Evolutionary conservation across 2,329 filamentous ascomycete species (phyloP), one percentile per base, ranked within the genome.

Genomic region (Fusarium nematophilum): DNA sequence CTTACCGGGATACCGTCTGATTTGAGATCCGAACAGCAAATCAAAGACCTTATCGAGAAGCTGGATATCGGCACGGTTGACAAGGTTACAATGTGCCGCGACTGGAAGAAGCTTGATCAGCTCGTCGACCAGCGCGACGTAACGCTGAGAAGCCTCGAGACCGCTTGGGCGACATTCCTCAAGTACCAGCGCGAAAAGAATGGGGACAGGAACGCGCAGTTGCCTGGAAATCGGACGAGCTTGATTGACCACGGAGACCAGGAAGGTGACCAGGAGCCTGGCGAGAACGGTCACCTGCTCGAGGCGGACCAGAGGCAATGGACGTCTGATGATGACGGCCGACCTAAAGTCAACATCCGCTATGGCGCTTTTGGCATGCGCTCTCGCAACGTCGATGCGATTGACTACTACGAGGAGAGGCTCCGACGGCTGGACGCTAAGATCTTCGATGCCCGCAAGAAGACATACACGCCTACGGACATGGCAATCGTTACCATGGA

Each of bases 401-500:
- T 99, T 66, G 91, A 98, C 73, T 95, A 97, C 73, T 97, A 93
- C 70, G 90, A 96, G 68, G 92, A 97, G 73, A 90, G 90, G 71
- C 83, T 99, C 29, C 88, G 90, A 21, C 83, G 84, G 13, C 75
- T 96, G 3, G 94, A 99, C 64, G 90, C 91, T 42, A 83, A 88
- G 63, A 92, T 99, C 44, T 75, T 77, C 7, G 76, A 77, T 7
- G 86, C 92, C 9, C 86, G 95, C 23, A 86, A 87, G 68, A 91
- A 91, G 73, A 84, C 90, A 4, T 98, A 93, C 68, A 79, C 83
- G 6, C 83, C 95, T 0, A 93, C 89, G 1, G 90, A 94, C 42
- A 84, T 96, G 57, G 96, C 96, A 1, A 97, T 99, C 74, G 91
- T 99, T 31, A 98, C 95, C 0, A 96, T 99, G 92, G 92, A 97